Percentiles rank a stretch among this genome's conserved stretches.
phyloP scores from a whole-genome alignment of 495 filamentous ascomycete species.

The Penicillium desertorum region DNA sequence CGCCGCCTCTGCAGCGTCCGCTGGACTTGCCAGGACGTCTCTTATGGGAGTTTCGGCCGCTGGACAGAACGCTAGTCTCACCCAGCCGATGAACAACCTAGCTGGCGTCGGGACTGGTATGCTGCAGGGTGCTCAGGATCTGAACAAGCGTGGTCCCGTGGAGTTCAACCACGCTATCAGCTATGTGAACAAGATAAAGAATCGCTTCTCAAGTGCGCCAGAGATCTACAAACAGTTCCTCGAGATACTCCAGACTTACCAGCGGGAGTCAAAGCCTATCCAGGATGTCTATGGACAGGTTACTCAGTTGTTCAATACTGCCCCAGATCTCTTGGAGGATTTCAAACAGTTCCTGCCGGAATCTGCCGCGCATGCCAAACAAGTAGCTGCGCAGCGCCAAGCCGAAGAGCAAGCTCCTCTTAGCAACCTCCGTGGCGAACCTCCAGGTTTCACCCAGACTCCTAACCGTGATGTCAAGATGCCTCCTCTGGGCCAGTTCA shows the following conservation, averaged over 20 bases:
- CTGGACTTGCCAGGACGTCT: conserved; percentile 44
- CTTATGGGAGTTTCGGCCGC: conserved; percentile 47
- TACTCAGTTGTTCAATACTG: conserved; percentile 86
- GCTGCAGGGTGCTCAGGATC: conserved; percentile 56
- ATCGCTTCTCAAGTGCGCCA: conserved; percentile 89
- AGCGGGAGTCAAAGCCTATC: conserved; percentile 96
- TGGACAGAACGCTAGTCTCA: conserved; percentile 48
- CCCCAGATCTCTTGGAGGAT: conserved; percentile 95
- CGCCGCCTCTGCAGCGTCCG: conserved; percentile 63
- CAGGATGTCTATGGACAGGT: conserved; percentile 98
- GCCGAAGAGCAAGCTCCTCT: conserved; percentile 50
- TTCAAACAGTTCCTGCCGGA: conserved; percentile 99
- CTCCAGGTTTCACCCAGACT: conserved; percentile 46
- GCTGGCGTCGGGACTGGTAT: conserved; percentile 47
- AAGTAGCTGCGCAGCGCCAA: conserved; percentile 40
- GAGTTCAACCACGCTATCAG: conserved; percentile 99
- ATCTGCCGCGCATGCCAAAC: conserved; percentile 86
- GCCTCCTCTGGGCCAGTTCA: conserved; percentile 95
- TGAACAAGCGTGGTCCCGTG: conserved; percentile 89
- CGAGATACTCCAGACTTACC: conserved; percentile 97
- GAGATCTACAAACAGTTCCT: conserved; percentile 99
- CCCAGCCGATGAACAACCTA: conserved; percentile 47
- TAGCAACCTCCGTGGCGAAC: conserved; percentile 59
- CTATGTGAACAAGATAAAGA: conserved; percentile 99
- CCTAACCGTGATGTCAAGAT: conserved; percentile 65